Percentiles rank a stretch among this genome's conserved stretches.
phyloP scores from a whole-genome alignment of 73 alveolate species.

The Blepharisma stoltei region DNA sequence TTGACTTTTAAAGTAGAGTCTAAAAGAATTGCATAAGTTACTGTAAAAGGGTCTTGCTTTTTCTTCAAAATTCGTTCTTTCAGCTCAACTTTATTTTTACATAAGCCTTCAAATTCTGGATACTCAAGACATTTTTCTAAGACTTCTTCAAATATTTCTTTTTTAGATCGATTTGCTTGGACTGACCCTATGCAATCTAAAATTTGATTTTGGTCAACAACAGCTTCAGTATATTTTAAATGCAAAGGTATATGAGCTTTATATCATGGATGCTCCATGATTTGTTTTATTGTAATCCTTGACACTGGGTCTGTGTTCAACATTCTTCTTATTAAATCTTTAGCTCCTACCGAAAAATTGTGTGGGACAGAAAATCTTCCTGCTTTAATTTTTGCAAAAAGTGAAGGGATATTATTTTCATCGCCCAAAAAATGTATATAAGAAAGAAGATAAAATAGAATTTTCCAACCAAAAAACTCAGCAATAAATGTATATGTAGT shows the following conservation, averaged over 20 bases:
- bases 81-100: not conserved
- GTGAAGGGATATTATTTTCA: conserved; percentile 73
- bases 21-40: not conserved
- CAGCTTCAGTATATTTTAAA: not conserved
- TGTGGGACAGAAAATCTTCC: conserved; percentile 42
- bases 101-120: not conserved
- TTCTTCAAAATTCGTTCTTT: not conserved
- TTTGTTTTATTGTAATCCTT: conserved; percentile 63
- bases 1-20: not conserved
- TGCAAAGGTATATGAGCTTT: conserved; percentile 33
- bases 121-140: not conserved
- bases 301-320: conserved; percentile 82
- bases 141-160: not conserved
- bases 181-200: not conserved
- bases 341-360: conserved; percentile 64
- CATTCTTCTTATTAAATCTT: conserved; percentile 83
- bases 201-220: not conserved
- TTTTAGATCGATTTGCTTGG: not conserved
- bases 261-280: conserved; percentile 73
- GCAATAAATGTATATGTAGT: no score
- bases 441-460: no score
- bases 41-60: conserved; percentile 13
- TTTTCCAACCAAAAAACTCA: no score
- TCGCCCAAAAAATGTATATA: no score
- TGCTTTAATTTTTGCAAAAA: conserved; percentile 68